phyloP scores from a whole-genome alignment of 225 moss, liverwort and hornwort species.

The Antitrichia curtipendula region DNA sequence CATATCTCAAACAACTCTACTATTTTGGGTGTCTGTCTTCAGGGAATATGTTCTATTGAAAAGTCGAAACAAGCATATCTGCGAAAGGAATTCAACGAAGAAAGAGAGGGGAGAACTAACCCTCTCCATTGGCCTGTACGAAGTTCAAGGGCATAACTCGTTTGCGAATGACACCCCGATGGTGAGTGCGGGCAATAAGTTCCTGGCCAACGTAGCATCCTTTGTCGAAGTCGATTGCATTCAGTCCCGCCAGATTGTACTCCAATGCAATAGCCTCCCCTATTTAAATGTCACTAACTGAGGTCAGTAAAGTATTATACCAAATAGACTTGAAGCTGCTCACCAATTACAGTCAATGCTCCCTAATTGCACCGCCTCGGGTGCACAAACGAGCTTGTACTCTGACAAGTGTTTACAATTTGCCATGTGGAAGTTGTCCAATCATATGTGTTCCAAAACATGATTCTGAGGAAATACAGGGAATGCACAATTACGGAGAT shows the following conservation, averaged over 20 bases:
- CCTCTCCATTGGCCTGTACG: conserved; percentile 49
- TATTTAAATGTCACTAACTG: background rate
- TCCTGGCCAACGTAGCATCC: conserved; percentile 98
- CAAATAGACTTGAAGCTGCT: background rate
- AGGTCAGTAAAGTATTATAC: background rate
- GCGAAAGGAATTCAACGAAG: background rate
- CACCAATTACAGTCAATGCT: background rate
- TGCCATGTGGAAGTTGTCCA: background rate
- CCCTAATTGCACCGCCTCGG: background rate
- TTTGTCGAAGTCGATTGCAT: conserved; percentile 91
- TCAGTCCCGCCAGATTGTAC: conserved; percentile 77
- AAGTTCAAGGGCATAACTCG: conserved; percentile 75
- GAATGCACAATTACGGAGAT: background rate
- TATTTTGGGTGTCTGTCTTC: background rate
- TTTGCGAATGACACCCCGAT: conserved; percentile 91
- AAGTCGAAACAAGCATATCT: background rate
- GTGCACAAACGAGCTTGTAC: background rate
- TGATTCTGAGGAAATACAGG: background rate
- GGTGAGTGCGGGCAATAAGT: conserved; percentile 84
- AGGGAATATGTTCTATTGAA: background rate
- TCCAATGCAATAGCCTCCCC: conserved; percentile 94
- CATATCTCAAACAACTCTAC: background rate
- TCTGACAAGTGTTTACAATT: background rate
- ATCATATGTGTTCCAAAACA: background rate
- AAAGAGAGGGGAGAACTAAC: conserved; percentile 13